These are phyloP conservation scores for Cordyceps fumosorosea DNA, from an alignment of 2,329 filamentous ascomycete species.

Conservation along the genomic window DNA sequence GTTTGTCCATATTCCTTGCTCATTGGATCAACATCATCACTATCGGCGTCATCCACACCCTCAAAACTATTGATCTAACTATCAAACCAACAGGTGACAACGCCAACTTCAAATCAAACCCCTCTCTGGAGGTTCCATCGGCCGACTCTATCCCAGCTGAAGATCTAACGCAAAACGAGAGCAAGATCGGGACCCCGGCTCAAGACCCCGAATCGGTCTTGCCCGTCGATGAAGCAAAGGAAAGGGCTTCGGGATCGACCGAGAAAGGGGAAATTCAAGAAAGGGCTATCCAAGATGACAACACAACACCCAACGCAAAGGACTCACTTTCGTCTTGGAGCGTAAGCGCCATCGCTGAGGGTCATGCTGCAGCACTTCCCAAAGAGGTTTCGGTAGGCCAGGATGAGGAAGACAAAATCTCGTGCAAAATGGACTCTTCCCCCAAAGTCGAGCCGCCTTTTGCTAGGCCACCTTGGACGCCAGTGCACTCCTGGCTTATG, in stretches of 20 bases:
- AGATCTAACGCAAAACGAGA: neutral
- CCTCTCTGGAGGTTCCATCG: neutral
- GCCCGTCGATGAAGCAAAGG: neutral
- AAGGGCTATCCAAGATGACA: neutral
- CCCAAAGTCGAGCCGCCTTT: neutral
- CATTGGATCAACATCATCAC: neutral
- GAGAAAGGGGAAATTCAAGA: neutral
- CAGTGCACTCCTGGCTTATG: neutral
- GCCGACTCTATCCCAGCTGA: neutral
- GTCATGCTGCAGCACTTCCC: neutral
- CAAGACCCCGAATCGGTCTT: neutral
- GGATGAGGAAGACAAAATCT: too few species aligned
- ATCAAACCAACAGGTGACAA: neutral
- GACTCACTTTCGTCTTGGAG: neutral
- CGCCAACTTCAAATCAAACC: neutral
- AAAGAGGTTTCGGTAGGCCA: neutral
- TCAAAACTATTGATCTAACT: neutral
- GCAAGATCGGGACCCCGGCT: neutral
- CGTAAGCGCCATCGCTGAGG: neutral
- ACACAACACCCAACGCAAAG: neutral
- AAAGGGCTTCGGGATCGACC: neutral
- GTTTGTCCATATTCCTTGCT: neutral
- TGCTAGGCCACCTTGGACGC: neutral
- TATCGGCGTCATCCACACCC: too few species aligned
- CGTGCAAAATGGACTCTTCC: neutral